Conservation (phyloP, 2,329 filamentous ascomycete species). For the Teratosphaeriaceae sp. region DNA sequence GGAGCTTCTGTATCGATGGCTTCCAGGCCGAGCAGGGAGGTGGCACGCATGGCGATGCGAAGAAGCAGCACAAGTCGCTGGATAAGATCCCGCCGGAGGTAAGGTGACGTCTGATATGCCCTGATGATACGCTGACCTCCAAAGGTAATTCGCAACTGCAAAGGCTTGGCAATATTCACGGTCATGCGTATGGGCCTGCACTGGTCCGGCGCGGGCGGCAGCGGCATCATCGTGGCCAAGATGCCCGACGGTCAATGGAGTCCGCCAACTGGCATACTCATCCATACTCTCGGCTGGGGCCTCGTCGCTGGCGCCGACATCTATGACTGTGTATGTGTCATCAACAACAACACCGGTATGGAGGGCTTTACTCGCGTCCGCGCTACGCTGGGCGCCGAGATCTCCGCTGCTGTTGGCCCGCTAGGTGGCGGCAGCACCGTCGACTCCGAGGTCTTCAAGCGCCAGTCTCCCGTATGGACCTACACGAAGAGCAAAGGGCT, state of each 20-base stretch:
- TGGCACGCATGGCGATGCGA: slow-evolving; percentile 8
- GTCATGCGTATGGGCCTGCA: slow-evolving; percentile 89
- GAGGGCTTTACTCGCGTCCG: slow-evolving; percentile 74
- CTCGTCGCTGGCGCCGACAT: slow-evolving; percentile 87
- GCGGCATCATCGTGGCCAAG: slow-evolving; percentile 74
- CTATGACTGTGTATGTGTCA: slow-evolving; percentile 88
- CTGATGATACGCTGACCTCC: background rate
- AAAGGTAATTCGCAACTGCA: slow-evolving; percentile 72
- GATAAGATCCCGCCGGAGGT: slow-evolving; percentile 74
- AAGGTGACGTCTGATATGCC: slow-evolving; percentile 24
- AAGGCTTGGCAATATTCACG: slow-evolving; percentile 85
- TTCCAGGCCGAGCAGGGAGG: slow-evolving; percentile 46
- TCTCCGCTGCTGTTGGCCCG: slow-evolving; percentile 69
- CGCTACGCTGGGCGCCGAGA: slow-evolving; percentile 72
- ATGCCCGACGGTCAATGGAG: slow-evolving; percentile 84
- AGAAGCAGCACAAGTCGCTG: slow-evolving; percentile 55
- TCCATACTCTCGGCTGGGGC: slow-evolving; percentile 79
- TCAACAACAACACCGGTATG: slow-evolving; percentile 77
- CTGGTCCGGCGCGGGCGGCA: slow-evolving; percentile 83
- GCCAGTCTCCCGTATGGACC: slow-evolving; percentile 65
- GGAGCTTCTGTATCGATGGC: slow-evolving; percentile 75
- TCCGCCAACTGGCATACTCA: slow-evolving; percentile 78
- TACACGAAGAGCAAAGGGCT: slow-evolving; percentile 85
- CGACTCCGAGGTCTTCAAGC: slow-evolving; percentile 59
- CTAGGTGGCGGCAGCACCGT: slow-evolving; percentile 68